Base-by-base conservation (phyloP, 177 flowering plant species). In the Telopea speciosissima region DNA sequence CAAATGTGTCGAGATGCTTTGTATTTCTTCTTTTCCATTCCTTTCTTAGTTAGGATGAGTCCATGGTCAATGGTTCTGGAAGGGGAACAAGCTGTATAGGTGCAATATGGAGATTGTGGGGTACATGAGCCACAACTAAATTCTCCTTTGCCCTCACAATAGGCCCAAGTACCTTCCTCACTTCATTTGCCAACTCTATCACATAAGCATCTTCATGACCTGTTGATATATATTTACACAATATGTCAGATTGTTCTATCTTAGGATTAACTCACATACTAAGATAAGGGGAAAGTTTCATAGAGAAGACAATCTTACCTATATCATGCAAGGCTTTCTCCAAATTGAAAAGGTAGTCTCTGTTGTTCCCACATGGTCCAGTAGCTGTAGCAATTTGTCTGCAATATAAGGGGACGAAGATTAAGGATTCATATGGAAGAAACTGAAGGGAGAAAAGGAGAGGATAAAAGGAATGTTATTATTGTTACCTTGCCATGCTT, bases 311-410 rank as follows among this genome's bases (percentile, higher is more conserved):
- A 33, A 14, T n/a, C 85, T 78, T 77, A 90, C 98, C 96, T 40
- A 96, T 90, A 75, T 86, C 90, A 74, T 64, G 77, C 87, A 96
- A 36, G 63, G 98, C 97, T 75, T 96, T 93, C 80, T 93, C 99
- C 72, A 93, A 74, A 74, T 52, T 71, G 83, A 93, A 96, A 42
- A 96, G 78, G 74, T 96, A 96, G 60, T 93, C 95, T 80, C 96
- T 85, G 75, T 91, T 93, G 88, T 93, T 93, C 23, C 99, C 99
- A 67, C 94, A 91, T 1, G 99, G 99, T 22, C 99, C 99, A 79
- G 61, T 21, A 17, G 98, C 99, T 58, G 91, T 90, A 52, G 99
- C 97, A 68, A 95, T 95, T 89, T 95, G 99, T 64, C 93, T 91
- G 85, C 45, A 78, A 70, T 45, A 24, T 40, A 25, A 10, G 40